Base-by-base conservation (phyloP, 139 green algal genomes). In the Coelastrella sp. region DNA sequence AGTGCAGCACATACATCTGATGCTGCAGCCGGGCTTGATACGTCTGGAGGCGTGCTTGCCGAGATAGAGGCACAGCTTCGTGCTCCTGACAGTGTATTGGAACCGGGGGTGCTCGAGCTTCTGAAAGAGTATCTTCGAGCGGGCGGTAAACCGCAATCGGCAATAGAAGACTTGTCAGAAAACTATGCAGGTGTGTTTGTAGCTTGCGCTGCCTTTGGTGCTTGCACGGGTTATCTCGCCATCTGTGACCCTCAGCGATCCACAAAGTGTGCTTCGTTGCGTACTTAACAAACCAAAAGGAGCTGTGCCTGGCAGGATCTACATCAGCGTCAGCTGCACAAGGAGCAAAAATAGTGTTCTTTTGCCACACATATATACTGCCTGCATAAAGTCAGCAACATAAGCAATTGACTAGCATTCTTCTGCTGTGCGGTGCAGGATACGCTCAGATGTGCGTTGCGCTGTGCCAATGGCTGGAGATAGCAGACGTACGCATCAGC, bases 101-200 rank as follows among this genome's bases (percentile, higher is more conserved):
- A 89, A 72, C 85, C 85, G n/a, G 73, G 58, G 19, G 74, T 90
- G 15, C 73, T 90, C 8, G 74, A 84, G 24, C 8, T 84, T 14
- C 73, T 90, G 4, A 84, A 84, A 24, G 74, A 84, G 4, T 90
- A 90, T 15, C 59, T 90, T 5, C 24, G 74, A 63, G 73, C 59
- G 20, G 85, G 85, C 24, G 85, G 85, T n/a, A 90, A 90, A 65
- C 73, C 74, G 15, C 58, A 78, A 57, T 57, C 73, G 75, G 73
- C 74, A 15, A 84, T 90, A 35, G 59, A 90, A 24, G 73, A 90
- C 73, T 58, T 90, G 59, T 90, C 85, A 84, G 85, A 90, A 19
- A 84, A 84, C 58, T 90, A 90, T 76, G 24, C 14, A 49, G 85
- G 85, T 90, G 25, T 14, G 84, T 27, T 78, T 22, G 74, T 5